Evolutionary conservation across 192 early-diverging fungal species (phyloP), one percentile per base, ranked within the genome.

Genomic region (Coemansia sp.): DNA sequence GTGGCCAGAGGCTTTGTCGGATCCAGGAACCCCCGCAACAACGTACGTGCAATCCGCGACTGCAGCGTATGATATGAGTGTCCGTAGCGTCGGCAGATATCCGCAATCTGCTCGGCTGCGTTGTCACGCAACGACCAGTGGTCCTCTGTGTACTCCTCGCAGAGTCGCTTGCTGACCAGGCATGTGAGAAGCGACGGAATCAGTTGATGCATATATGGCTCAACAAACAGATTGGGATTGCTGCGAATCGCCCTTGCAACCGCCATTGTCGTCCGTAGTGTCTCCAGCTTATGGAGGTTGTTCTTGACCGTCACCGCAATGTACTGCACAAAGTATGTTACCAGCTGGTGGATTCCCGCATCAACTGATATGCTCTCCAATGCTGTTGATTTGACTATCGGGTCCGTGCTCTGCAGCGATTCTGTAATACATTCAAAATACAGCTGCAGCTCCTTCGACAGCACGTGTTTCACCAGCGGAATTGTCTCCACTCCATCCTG

Each of bases 141-240:
- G 21, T 94, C 90, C 26, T 86, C 76, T 0, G 84, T 70, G 39
- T 88, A 85, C 53, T 70, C 72, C 53, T 89, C 87, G 38, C 91
- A 90, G 26, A 99, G 78, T 38, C 88, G 76, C 65, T 93, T 94
- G 65, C 90, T 90, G 9, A 99, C 94, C 32, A 98, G 79, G 67
- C 95, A 98, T 13, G 98, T 95, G 50, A 99, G 77, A 41, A 99
- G 88, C 6, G 91, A 87, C 12, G 97, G 96, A 49, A 99, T 92
- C 9, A 99, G 83, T 87, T 98, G 95, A 76, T 99, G 96, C 44
- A 99, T 66, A 48, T 98, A 95, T 56, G 98, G 95, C 69, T 99
- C 98, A 6, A 96, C 79, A 86, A 93, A 94, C 7, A 98, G 68
- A 69, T 94, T 91, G 21, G 90, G 86, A 81, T 98, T 99, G 50